These are phyloP conservation scores for Trichoderma sp. DNA, from an alignment of 2,329 filamentous ascomycete genomes.

Conservation along the genomic window DNA sequence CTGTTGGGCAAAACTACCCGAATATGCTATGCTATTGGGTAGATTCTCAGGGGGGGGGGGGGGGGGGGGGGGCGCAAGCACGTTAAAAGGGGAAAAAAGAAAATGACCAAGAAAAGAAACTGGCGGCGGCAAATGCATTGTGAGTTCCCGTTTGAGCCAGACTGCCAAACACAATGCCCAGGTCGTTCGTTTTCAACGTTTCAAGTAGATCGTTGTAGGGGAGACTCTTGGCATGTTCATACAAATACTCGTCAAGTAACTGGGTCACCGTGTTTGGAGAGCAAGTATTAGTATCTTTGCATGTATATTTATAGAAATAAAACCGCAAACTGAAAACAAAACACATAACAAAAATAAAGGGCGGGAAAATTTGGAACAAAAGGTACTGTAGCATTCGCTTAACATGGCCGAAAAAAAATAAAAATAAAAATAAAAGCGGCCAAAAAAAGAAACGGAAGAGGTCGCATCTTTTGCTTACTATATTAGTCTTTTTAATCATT, in stretches of 20 bases:
- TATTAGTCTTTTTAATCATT: too few relatives aligned
- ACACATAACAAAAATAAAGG: background rate
- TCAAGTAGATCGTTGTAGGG: background rate
- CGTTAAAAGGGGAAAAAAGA: background rate
- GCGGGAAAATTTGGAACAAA: background rate
- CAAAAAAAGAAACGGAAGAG: background rate
- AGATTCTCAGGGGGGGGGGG: background rate
- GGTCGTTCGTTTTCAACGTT: background rate
- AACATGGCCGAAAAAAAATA: background rate
- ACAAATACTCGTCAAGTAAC: background rate
- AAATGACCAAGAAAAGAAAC: background rate
- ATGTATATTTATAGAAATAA: background rate
- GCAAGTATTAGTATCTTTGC: background rate
- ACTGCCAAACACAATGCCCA: background rate
- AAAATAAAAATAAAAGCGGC: too few relatives aligned
- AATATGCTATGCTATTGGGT: background rate
- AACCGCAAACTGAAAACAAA: background rate
- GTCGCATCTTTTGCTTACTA: too few relatives aligned
- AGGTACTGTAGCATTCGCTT: background rate
- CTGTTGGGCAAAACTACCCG: slow-evolving; percentile 5
- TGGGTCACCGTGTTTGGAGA: background rate
- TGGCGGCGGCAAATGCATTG: background rate
- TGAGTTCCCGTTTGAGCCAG: background rate
- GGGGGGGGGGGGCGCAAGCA: background rate
- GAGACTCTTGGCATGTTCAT: background rate